These are phyloP conservation scores for Vigna mungo DNA, from an alignment of 306 rosid species.

Conservation along the genomic window DNA sequence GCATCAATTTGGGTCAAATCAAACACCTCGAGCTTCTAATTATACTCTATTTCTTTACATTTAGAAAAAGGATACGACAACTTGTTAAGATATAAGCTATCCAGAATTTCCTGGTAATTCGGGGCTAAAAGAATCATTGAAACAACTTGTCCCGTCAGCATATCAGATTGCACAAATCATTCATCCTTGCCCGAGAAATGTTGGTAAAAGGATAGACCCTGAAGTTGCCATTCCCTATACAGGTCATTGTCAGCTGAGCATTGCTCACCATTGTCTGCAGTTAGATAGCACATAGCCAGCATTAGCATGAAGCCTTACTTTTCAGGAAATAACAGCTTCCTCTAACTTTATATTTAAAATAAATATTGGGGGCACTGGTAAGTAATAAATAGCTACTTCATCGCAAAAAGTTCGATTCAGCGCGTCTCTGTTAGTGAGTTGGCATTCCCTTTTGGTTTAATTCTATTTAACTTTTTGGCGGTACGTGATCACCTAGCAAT, in stretches of 20 bases:
- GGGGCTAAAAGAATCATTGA: slow-evolving; percentile 31
- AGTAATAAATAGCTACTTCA: slow-evolving; percentile 4
- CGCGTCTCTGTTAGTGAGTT: slow-evolving; percentile 25
- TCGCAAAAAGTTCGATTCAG: slow-evolving; percentile 26
- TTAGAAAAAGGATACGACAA: slow-evolving; percentile 2
- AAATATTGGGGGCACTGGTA: neutral
- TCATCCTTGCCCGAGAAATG: slow-evolving; percentile 67
- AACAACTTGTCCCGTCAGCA: slow-evolving; percentile 57
- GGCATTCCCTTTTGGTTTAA: slow-evolving; percentile 31
- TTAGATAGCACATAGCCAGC: slow-evolving; percentile 42
- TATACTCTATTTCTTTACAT: slow-evolving; percentile 24
- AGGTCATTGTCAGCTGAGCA: slow-evolving; percentile 85
- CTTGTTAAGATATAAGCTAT: slow-evolving; percentile 36
- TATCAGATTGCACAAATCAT: slow-evolving; percentile 78
- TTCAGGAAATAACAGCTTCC: slow-evolving; percentile 15
- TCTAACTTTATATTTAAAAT: neutral
- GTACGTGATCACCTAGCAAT: neutral
- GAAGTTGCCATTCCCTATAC: slow-evolving; percentile 77
- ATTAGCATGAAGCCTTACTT: slow-evolving; percentile 37
- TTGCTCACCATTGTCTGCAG: slow-evolving; percentile 92
- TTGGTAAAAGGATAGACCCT: slow-evolving; percentile 78
- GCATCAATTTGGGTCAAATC: slow-evolving; percentile 8
- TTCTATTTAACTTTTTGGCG: slow-evolving; percentile 11
- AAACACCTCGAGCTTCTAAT: slow-evolving; percentile 29
- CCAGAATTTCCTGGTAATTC: slow-evolving; percentile 28